Conservation (phyloP, 352 stramenopile species). For the Globisporangium megalacanthum region DNA sequence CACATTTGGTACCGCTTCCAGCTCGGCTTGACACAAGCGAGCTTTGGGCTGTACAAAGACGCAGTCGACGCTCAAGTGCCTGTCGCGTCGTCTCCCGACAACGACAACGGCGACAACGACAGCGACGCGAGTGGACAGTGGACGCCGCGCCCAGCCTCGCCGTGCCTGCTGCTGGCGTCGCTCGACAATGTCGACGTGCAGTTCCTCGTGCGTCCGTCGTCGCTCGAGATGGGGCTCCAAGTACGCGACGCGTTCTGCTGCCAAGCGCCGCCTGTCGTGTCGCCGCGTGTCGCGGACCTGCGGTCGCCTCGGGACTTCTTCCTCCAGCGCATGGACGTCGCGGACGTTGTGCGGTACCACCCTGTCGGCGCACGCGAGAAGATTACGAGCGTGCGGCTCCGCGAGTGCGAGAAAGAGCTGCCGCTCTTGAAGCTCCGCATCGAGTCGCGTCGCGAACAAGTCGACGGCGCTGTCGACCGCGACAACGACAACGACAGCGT, state of each 20-base stretch:
- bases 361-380: constrained; percentile 44
- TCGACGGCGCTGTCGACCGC: constrained; percentile 1
- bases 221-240: constrained; percentile 62
- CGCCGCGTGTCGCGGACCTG: not conserved
- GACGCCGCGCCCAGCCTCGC: constrained; percentile 1
- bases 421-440: constrained; percentile 65
- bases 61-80: constrained; percentile 15
- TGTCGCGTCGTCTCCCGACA: not conserved
- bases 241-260: constrained; percentile 68
- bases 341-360: constrained; percentile 63
- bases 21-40: constrained; percentile 43
- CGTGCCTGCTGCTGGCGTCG: constrained; percentile 22
- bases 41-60: constrained; percentile 48
- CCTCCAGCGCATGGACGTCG: constrained; percentile 72
- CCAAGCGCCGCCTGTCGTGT: constrained; percentile 12
- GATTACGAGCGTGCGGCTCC: constrained; percentile 74
- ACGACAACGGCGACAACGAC: not conserved
- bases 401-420: constrained; percentile 57
- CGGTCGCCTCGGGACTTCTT: constrained; percentile 35
- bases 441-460: constrained; percentile 24
- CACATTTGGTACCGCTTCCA: constrained; percentile 83
- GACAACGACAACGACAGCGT: constrained; percentile 12
- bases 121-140: not conserved
- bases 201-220: constrained; percentile 58
- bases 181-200: constrained; percentile 69